Conservation (phyloP, 306 rosid species). For the Hippophae gyantsensis region DNA sequence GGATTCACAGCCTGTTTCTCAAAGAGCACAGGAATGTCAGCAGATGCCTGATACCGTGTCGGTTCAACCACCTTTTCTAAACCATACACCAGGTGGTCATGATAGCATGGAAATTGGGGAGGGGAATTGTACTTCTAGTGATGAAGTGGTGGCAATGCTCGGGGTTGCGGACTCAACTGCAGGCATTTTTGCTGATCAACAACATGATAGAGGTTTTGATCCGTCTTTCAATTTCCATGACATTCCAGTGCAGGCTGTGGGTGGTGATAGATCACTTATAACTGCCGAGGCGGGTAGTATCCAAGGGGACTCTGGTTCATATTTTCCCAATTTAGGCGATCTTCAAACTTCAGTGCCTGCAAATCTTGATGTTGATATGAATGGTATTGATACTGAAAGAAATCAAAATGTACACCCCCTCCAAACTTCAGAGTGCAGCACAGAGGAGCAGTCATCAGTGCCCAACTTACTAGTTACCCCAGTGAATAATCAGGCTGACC, state of each 20-base stretch:
- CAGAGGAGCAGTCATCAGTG: conserved; percentile 42
- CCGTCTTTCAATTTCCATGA: conserved; percentile 31
- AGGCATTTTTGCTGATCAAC: conserved; percentile 32
- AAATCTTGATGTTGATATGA: conserved; percentile 73
- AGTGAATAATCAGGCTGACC: conserved; percentile 47
- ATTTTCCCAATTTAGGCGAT: conserved; percentile 36
- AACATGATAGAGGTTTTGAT: conserved; percentile 33
- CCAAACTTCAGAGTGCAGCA: conserved; percentile 36
- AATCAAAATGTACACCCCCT: conserved; percentile 40
- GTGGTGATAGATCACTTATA: conserved; percentile 41
- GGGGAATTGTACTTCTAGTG: conserved; percentile 37
- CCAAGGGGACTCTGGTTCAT: conserved; percentile 34
- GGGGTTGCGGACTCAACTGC: conserved; percentile 32
- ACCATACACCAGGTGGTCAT: conserved; percentile 36
- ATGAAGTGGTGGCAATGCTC: conserved; percentile 31
- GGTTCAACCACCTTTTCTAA: conserved; percentile 50
- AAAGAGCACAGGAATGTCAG: conserved; percentile 37
- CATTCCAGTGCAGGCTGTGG: conserved; percentile 37
- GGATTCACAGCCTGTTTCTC: conserved; percentile 40
- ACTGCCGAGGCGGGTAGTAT: conserved; percentile 36
- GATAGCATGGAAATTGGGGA: conserved; percentile 56
- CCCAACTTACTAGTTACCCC: conserved; percentile 43
- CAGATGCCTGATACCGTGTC: conserved; percentile 57
- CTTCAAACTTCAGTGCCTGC: conserved; percentile 32
- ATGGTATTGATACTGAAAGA: conserved; percentile 45